Conservation (phyloP, 2,329 filamentous ascomycete species). For the Hypoxylon sp. region DNA sequence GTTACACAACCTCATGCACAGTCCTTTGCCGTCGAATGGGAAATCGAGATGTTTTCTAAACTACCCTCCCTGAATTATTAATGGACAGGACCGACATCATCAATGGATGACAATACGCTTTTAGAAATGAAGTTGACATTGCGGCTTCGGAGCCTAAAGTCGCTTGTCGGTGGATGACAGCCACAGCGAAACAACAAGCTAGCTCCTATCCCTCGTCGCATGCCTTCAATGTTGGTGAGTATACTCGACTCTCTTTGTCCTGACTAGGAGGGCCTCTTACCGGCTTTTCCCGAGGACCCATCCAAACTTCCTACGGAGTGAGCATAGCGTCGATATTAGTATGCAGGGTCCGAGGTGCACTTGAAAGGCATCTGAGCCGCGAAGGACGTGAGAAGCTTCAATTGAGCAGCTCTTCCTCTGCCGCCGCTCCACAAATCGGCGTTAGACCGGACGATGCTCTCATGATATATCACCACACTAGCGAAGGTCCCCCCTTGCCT, state of each 20-base stretch:
- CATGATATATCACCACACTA: slow-evolving; percentile 37
- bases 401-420: slow-evolving; percentile 24
- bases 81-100: slow-evolving; percentile 38
- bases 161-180: slow-evolving; percentile 20
- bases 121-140: slow-evolving; percentile 44
- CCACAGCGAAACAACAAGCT: slow-evolving; percentile 19
- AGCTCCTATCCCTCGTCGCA: slow-evolving; percentile 15
- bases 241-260: slow-evolving; percentile 19
- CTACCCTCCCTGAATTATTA: slow-evolving; percentile 34
- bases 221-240: slow-evolving; percentile 13
- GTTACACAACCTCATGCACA: slow-evolving; percentile 45
- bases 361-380: slow-evolving; percentile 32
- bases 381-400: slow-evolving; percentile 33
- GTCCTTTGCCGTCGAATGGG: slow-evolving; percentile 43
- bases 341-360: slow-evolving; percentile 33
- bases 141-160: slow-evolving; percentile 43
- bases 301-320: slow-evolving; percentile 34
- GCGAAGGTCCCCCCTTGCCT: slow-evolving; percentile 28
- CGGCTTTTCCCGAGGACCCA: slow-evolving; percentile 44
- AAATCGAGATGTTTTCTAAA: slow-evolving; percentile 23
- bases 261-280: slow-evolving; percentile 23
- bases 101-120: slow-evolving; percentile 41
- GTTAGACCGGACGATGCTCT: slow-evolving; percentile 43
- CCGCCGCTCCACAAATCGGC: slow-evolving; percentile 43
- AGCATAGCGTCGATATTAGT: slow-evolving; percentile 45